Evolutionary conservation across 768 basidiomycete species (phyloP).

Genomic region (Boletales sp.): DNA sequence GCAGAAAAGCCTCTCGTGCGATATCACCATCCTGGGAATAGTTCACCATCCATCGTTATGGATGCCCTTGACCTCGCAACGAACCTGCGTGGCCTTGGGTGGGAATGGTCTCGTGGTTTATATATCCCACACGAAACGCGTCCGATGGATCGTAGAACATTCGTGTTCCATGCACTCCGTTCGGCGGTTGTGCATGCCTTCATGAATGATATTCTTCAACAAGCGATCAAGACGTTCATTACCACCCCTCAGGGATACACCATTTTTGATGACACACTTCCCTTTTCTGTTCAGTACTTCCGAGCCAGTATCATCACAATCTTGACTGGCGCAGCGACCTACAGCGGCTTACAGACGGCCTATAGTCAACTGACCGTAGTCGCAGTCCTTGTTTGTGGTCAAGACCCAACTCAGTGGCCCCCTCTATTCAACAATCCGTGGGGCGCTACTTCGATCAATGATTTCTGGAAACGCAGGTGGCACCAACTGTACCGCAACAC

Average conservation of each 20-base stretch:
- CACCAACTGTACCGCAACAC: background rate
- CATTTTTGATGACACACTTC: slow-evolving; percentile 31
- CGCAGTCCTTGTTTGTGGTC: background rate
- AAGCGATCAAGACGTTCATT: slow-evolving; percentile 42
- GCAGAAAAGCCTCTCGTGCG: background rate
- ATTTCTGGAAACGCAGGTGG: background rate
- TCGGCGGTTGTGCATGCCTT: slow-evolving; percentile 35
- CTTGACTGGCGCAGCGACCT: slow-evolving; percentile 41
- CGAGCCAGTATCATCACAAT: slow-evolving; percentile 43
- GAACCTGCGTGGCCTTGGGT: slow-evolving; percentile 52
- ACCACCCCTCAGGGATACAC: slow-evolving; percentile 19
- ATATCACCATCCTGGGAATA: background rate
- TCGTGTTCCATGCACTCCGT: slow-evolving; percentile 32
- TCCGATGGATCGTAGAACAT: slow-evolving; percentile 34
- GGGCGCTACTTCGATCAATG: background rate
- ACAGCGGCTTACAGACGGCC: slow-evolving; percentile 37
- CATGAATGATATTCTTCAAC: slow-evolving; percentile 44
- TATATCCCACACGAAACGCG: slow-evolving; percentile 37
- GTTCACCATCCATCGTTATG: background rate
- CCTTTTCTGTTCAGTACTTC: slow-evolving; percentile 19
- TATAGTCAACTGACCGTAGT: background rate
- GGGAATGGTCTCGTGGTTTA: slow-evolving; percentile 47
- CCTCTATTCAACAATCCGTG: background rate
- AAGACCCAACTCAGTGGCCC: background rate
- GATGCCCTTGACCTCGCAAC: background rate